Base-by-base conservation (phyloP, 164 flowering plant species). In the Liquidambar formosana region DNA sequence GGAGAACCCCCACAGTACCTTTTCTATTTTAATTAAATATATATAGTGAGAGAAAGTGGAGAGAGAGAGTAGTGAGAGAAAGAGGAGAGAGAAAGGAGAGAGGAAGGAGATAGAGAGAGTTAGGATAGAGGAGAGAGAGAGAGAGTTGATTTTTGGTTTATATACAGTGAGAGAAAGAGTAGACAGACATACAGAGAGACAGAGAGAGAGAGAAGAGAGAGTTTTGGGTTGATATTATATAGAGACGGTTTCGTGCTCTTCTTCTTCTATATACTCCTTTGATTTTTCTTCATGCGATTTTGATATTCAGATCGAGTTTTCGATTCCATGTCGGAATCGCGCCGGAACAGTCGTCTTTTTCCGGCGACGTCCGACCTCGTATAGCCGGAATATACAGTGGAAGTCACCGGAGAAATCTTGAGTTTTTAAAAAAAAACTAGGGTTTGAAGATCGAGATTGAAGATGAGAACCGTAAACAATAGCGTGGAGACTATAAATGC, bases 401-500 rank as follows among this genome's bases (percentile, higher is more conserved):
- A 47, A 9, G 57, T 27, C 1, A 10, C 33, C 47, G 65, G 41
- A 26, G 19, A 14, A 23, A 6, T 2, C 10, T 33, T 27, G 41
- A 38, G 44, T 6, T 28, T 10, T n/a, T n/a, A n/a, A n/a, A n/a
- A 44, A 23, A 15, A 38, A 14, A 38, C n/a, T 28, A 18, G 18
- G 61, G 9, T 49, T 43, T 41, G 23, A 10, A 33, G 57, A 38
- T 64, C 23, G 56, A 15, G 4, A 60, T 21, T 18, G 18, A 61
- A 45, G 67, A 79, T 77, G 85, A 68, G 75, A 51, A 79, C 67
- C 57, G 75, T 76, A 1, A 80, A 68, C 65, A 68, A 71, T 76
- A 83, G 76, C 73, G 85, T 83, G 13, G 89, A 85, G 26, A 88
- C 89, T 5, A 73, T 88, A 10, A 88, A 81, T 76, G 89, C 92